A percentile compares a stretch with the other conserved stretches of the same genome.
Evolutionary conservation across 345 rosid genomes (phyloP).

Genomic region (Brassica rapa): DNA sequence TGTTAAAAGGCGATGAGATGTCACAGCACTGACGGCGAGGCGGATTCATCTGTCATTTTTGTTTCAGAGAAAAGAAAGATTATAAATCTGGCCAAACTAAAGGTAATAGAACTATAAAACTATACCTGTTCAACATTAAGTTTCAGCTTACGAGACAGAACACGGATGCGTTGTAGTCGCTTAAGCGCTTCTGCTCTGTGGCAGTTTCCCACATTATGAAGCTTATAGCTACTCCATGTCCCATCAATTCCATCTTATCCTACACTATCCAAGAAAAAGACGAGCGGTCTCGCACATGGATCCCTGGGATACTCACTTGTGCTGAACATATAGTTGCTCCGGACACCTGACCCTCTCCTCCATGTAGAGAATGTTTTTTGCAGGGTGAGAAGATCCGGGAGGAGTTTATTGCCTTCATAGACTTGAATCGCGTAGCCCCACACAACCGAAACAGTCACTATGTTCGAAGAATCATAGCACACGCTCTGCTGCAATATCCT

Average conservation of each 20-base stretch:
- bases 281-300: conserved; percentile 65
- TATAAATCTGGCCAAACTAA: background rate
- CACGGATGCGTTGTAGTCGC: conserved; percentile 50
- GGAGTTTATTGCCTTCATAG: conserved; percentile 67
- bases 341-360: conserved; percentile 61
- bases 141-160: conserved; percentile 55
- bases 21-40: conserved; percentile 42
- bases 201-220: conserved; percentile 53
- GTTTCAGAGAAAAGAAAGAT: background rate
- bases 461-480: conserved; percentile 62
- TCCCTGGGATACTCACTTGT: conserved; percentile 71
- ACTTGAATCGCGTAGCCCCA: conserved; percentile 95
- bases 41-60: conserved; percentile 21
- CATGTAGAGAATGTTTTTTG: conserved; percentile 76
- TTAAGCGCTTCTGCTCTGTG: conserved; percentile 45
- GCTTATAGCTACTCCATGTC: conserved; percentile 60
- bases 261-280: conserved; percentile 62
- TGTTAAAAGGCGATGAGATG: conserved; percentile 32
- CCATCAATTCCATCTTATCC: conserved; percentile 45
- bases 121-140: conserved; percentile 62
- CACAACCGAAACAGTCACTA: conserved; percentile 66
- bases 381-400: conserved; percentile 69
- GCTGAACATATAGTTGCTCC: conserved; percentile 63
- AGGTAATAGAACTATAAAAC: background rate
- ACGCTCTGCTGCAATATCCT: conserved; percentile 87